Conservation (phyloP, 164 flowering plant genomes). For the Taxillus chinensis region DNA sequence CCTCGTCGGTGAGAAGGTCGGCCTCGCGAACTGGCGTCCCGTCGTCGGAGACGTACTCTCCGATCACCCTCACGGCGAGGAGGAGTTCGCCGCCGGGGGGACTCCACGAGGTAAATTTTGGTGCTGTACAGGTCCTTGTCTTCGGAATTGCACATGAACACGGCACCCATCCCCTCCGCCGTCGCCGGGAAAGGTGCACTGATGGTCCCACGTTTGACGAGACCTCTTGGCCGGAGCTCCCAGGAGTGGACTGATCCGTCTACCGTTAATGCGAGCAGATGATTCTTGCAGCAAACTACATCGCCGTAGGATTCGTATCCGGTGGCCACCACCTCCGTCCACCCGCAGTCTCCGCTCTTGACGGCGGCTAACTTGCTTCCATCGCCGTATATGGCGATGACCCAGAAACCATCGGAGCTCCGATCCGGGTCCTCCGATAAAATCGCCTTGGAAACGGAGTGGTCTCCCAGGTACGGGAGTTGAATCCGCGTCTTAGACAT, state of each 20-base stretch:
- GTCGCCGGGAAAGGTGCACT: neutral
- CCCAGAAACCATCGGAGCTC: neutral
- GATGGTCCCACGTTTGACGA: neutral
- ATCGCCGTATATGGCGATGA: neutral
- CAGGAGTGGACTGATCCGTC: neutral
- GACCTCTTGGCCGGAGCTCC: neutral
- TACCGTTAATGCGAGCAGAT: neutral
- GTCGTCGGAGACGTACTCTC: neutral
- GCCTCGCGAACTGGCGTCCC: neutral
- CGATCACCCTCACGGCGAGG: neutral
- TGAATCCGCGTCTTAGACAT: neutral
- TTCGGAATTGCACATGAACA: neutral
- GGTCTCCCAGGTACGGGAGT: neutral
- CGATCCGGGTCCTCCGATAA: neutral
- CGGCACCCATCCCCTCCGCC: neutral
- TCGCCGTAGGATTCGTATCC: neutral
- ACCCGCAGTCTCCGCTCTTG: neutral
- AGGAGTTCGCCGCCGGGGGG: neutral
- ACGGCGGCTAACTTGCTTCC: neutral
- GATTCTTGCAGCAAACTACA: neutral
- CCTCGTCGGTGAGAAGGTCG: neutral
- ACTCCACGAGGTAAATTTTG: neutral
- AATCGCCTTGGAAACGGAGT: neutral
- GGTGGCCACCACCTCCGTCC: neutral
- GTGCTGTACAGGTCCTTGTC: neutral